Percentiles rank a stretch among this genome's conserved stretches.
Conservation (phyloP, 208 protist species). For the Trypanosoma avium region DNA sequence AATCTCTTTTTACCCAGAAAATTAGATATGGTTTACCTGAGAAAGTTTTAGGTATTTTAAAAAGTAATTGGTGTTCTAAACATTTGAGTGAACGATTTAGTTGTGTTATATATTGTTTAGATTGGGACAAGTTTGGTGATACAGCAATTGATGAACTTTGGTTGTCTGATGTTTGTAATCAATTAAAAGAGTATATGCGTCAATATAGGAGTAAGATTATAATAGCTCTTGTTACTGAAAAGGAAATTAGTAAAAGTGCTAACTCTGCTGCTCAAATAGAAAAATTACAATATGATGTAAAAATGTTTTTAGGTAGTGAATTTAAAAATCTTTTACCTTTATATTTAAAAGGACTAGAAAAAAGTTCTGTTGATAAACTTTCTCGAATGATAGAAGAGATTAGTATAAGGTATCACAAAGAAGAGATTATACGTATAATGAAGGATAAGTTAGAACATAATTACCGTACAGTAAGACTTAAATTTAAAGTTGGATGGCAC, state of each 20-base stretch:
- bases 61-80: constrained; percentile 45
- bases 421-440: constrained; percentile 29
- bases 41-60: constrained; percentile 24
- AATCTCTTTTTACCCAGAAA: neutral
- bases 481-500: constrained; percentile 71
- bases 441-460: constrained; percentile 12
- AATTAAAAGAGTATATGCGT: constrained; percentile 21
- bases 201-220: constrained; percentile 19
- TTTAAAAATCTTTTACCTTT: constrained; percentile 21
- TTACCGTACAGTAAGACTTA: constrained; percentile 18
- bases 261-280: constrained; percentile 11
- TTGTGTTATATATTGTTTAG: constrained; percentile 33
- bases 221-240: constrained; percentile 16
- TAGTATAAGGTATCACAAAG: constrained; percentile 26
- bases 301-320: constrained; percentile 19
- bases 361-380: constrained; percentile 18
- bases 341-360: constrained; percentile 18
- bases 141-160: constrained; percentile 18
- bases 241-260: constrained; percentile 3
- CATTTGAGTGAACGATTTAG: constrained; percentile 27
- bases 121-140: constrained; percentile 21
- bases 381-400: constrained; percentile 16
- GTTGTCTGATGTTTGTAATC: constrained; percentile 15
- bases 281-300: constrained; percentile 19
- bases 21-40: neutral